Evolutionary conservation across 2,329 filamentous ascomycete genomes (phyloP).

Genomic region (Orbilia javanica): DNA sequence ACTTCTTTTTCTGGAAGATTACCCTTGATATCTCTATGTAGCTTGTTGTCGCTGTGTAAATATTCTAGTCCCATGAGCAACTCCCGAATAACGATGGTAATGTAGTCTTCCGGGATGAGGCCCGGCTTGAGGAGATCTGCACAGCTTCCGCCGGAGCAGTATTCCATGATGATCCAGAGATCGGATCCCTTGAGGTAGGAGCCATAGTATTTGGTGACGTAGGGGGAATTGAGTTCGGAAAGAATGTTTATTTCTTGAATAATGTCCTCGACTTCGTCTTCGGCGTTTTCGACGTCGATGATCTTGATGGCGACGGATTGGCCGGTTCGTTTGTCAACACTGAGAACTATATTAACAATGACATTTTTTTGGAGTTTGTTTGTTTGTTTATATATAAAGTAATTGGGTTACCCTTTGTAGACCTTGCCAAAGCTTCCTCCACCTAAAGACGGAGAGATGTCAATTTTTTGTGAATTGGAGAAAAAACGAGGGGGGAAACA

Average conservation of each 20-base stretch:
- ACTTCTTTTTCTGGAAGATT: background rate
- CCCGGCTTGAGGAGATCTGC: conserved; percentile 96
- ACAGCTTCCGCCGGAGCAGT: conserved; percentile 95
- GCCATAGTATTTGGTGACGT: conserved; percentile 97
- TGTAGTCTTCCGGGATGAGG: conserved; percentile 91
- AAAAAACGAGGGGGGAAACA: conserved; percentile 18
- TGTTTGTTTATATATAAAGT: conserved; percentile 6
- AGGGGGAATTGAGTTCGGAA: conserved; percentile 93
- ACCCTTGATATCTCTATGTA: conserved; percentile 93
- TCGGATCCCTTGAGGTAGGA: conserved; percentile 96
- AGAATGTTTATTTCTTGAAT: conserved; percentile 98
- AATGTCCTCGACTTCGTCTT: conserved; percentile 99
- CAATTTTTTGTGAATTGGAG: background rate
- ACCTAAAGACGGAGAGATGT: conserved; percentile 69
- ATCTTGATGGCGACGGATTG: conserved; percentile 97
- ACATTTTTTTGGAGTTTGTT: background rate
- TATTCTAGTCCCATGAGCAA: conserved; percentile 68
- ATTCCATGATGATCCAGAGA: conserved; percentile 99
- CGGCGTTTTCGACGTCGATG: conserved; percentile 98
- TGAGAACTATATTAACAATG: conserved; percentile 64
- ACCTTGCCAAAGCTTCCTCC: conserved; percentile 98
- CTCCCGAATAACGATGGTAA: conserved; percentile 69
- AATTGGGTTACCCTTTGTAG: conserved; percentile 82
- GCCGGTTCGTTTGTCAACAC: conserved; percentile 91
- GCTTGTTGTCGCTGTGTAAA: conserved; percentile 93